Evolutionary conservation across 2,329 filamentous ascomycete species (phyloP), one percentile per base, ranked within the genome.

Genomic region (Gaeumannomyces sp.): DNA sequence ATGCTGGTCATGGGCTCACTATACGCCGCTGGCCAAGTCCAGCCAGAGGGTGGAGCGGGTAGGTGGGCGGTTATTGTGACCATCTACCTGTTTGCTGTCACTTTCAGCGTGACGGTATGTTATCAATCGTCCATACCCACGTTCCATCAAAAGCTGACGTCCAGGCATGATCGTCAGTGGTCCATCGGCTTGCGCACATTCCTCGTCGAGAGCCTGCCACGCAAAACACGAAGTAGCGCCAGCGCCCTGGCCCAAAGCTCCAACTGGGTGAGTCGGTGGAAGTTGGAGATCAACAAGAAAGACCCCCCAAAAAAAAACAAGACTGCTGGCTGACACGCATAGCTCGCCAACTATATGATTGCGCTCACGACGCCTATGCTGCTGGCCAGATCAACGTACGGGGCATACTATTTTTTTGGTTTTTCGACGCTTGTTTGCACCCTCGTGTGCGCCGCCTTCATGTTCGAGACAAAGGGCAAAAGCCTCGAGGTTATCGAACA

Each of bases 131-230:
- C 5, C 4, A 38, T 6, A 38, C 14, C 35, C 6, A 29, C 29
- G 33, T 33, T 33, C 2, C 33, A 33, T 33, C 33, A 33, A 38
- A 38, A 38, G 35, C 35, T 38, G 14, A 38, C 35, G 35, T 14
- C 16, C 14, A 38, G 5, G 35, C 16, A 38, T 19, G 5, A 38
- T 38, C 5, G 35, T 19, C 35, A 38, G 0, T 87, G 85, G 83
- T 84, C 78, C 0, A 79, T 87, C 5, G 76, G 77, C 0, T 76
- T 85, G 60, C 79, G 81, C 58, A 80, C 85, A 0, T 87, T 83
- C 67, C 75, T 80, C 0, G 78, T 82, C 0, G 85, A 88, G 70
- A 86, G 84, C 59, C 80, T 86, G 69, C 84, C 84, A 0, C 76
- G 80, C 28, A 74, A 76, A 13, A 86, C 83, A 0, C 76, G 85